Evolutionary conservation across 495 filamentous ascomycete species (phyloP), one percentile per base, ranked within the genome.

Genomic region (Xylaria longipes): DNA sequence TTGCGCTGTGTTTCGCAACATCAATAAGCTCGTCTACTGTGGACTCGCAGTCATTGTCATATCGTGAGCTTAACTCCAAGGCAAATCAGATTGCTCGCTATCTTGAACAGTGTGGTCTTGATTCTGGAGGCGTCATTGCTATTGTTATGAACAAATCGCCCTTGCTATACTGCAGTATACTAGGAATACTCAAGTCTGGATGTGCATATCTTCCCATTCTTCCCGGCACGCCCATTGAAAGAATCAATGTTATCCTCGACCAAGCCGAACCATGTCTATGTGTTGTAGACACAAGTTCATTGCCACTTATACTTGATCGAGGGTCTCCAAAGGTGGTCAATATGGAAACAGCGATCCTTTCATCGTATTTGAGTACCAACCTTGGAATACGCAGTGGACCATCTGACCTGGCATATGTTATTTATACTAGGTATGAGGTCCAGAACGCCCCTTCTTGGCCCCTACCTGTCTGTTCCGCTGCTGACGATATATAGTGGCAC

Each of bases 181-280:
- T 97, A 29, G 94, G 90, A 0, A 85, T 91, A 22, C 75, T 92
- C 4, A 94, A 95, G 70, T 80, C 87, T 15, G 92, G 92, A 11
- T 90, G 89, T 66, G 93, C 90, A 39, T 94, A 95, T 77, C 78
- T 95, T 56, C 91, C 92, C 0, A 80, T 96, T 17, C 84, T 89
- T 1, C 88, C 91, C 14, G 87, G 83, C n/a, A 89, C 89, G 0
- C 91, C 93, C 3, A 31, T 70, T 0, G 81, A 88, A 33, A 83
- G 90, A 46, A 80, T 91, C 15, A 72, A 80, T 20, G 76, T 80
- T 9, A 90, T 93, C 56, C 70, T 94, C 9, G 46, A 80, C 15
- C 84, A 88, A 57, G 84, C 89, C 2, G 78, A 78, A 5, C 82
- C 89, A 15, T 68, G 67, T 29, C 33, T 86, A 9, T 89, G 86